These are phyloP conservation scores for Blastobotrys aristatus DNA, from an alignment of 1,139 yeast species.

Conservation along the genomic window DNA sequence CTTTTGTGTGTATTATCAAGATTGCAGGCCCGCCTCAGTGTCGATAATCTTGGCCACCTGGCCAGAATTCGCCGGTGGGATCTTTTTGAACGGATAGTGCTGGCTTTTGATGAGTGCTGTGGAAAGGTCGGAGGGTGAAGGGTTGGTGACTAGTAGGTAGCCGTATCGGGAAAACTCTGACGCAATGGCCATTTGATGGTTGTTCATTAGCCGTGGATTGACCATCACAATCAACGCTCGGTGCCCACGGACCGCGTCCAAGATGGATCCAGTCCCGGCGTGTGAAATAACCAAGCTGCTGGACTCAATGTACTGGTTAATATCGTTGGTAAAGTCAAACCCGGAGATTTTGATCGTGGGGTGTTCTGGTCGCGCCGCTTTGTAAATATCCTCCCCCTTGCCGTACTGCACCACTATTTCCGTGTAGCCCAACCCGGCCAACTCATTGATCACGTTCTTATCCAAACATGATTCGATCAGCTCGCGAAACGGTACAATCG, in stretches of 20 bases:
- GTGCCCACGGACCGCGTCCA: constrained; percentile 60
- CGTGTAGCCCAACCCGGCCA: constrained; percentile 38
- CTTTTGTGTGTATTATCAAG: neutral
- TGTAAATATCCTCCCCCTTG: constrained; percentile 32
- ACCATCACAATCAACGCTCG: constrained; percentile 65
- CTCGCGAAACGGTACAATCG: constrained; percentile 68
- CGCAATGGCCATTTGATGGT: constrained; percentile 83
- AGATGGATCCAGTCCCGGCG: constrained; percentile 88
- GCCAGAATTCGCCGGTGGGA: constrained; percentile 23
- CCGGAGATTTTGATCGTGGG: constrained; percentile 35
- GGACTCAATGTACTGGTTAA: constrained; percentile 40
- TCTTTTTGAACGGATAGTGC: constrained; percentile 16
- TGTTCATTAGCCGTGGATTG: constrained; percentile 69
- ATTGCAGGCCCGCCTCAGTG: constrained; percentile 25
- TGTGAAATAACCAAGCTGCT: constrained; percentile 70
- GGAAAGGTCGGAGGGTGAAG: constrained; percentile 11
- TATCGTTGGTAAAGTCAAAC: constrained; percentile 37
- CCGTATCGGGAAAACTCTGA: constrained; percentile 43
- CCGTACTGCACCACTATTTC: constrained; percentile 68
- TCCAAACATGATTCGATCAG: constrained; percentile 45
- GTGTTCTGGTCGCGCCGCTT: neutral
- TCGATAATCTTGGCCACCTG: constrained; percentile 24
- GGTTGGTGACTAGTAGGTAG: constrained; percentile 31
- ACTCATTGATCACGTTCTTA: constrained; percentile 36
- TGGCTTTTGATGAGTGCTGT: constrained; percentile 15